These are phyloP conservation scores for Spergularia marina DNA, from an alignment of 148 eudicot genomes.

Conservation along the genomic window DNA sequence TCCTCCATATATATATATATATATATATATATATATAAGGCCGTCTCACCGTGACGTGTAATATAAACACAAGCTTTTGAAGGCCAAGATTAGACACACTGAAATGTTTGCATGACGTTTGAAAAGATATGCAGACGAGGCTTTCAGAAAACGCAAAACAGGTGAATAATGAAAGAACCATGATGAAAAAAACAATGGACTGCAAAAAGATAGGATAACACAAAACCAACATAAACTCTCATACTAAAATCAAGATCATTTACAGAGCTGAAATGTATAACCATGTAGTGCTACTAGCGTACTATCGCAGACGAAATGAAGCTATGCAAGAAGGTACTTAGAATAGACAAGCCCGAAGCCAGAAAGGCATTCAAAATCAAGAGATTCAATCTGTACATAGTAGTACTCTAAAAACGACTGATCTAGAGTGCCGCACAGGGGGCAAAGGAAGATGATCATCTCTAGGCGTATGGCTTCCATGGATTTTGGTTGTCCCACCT, in stretches of 20 bases:
- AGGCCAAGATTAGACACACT: too few relatives aligned
- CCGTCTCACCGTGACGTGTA: too few relatives aligned
- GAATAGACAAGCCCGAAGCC: too few relatives aligned
- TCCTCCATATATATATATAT: too few relatives aligned
- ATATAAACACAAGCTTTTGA: too few relatives aligned
- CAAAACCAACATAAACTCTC: constrained; percentile 3
- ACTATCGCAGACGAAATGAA: not conserved
- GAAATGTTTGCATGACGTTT: too few relatives aligned
- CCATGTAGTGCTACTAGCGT: constrained; percentile 2
- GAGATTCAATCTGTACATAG: constrained; percentile 30
- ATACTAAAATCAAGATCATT: constrained; percentile 1
- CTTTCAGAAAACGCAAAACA: too few relatives aligned
- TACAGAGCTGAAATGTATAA: constrained; percentile 13
- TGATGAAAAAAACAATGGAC: not conserved
- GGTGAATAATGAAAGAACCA: not conserved
- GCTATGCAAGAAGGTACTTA: too few relatives aligned
- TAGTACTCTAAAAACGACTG: not conserved
- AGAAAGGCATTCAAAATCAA: not conserved
- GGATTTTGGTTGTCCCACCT: constrained; percentile 47
- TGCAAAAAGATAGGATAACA: not conserved
- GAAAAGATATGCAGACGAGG: too few relatives aligned
- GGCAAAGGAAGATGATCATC: not conserved
- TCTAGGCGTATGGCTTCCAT: constrained; percentile 56
- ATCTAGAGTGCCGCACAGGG: not conserved
- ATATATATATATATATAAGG: too few relatives aligned